Base-by-base conservation (phyloP, 179 eudicot species). In the Spinacia oleracea region DNA sequence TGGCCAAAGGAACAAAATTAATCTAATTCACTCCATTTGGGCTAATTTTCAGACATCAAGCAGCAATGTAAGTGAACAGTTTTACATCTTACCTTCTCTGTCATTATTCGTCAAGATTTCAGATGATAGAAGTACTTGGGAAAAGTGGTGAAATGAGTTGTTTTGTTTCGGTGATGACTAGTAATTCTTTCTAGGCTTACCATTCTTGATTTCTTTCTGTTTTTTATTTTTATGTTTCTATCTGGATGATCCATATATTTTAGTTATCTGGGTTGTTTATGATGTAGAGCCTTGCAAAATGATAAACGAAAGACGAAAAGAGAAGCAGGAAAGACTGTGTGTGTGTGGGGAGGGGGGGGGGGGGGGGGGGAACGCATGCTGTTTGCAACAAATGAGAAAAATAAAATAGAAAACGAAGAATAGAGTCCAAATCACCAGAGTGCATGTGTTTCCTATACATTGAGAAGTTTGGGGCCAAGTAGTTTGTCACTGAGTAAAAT, bases 1-100 rank as follows among this genome's bases (percentile, higher is more conserved):
- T 50, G 94, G 99, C 12, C 89, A 87, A 74, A 89, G 74, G 82
- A 82, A 88, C 81, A 83, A 83, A 59, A 32, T 80, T 78, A 92
- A 93, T 86, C 81, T 96, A 43, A 78, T 96, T 83, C 99, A 96
- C 89, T 96, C 99, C 35, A 87, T 96, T 35, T 96, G 99, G 99
- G 99, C 89, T 20, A 96, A 96, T 82, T 96, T 96, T 81, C 99
- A 96, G 88, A 93, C 98, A 38, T 91, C 99, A 78, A 75, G 86
- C 23, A 91, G 82, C 85, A 96, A 94, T 84, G 99, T 96, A 78
- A 93, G 99, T 80, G 6, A 43, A 43, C 27, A 74, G 29, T 5
- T 66, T 29, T 50, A 2, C 21, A 10, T 60, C 60, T 58, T 23
- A 38, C 32, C 46, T 72, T 16, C 27, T 38, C 21, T 71, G 16